A percentile compares a stretch with the other conserved stretches of the same genome.
Evolutionary conservation across 139 green algal species (phyloP).

Genomic region (Ulvella scutata): DNA sequence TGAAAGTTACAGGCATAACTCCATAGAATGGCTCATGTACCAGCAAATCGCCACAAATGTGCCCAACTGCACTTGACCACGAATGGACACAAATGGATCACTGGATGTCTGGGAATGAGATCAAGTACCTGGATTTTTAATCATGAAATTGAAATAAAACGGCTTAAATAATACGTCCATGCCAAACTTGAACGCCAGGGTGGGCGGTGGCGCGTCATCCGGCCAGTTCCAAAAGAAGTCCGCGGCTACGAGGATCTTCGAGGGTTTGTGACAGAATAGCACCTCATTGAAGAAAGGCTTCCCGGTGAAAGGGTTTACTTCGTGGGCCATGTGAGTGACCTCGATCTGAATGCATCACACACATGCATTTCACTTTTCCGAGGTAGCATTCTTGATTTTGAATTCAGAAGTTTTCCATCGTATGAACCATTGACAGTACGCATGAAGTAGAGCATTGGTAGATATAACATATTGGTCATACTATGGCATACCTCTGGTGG

Average conservation of each 20-base stretch:
- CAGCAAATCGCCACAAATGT: too few relatives aligned
- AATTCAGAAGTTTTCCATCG: too few relatives aligned
- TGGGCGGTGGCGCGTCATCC: conserved; percentile 9
- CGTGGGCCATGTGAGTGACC: conserved; percentile 21
- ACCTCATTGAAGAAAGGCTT: conserved; percentile 54
- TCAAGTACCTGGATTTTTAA: conserved; percentile 17
- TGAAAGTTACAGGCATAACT: too few relatives aligned
- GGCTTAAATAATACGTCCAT: conserved; percentile 45
- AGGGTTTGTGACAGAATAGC: conserved; percentile 24
- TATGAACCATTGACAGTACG: too few relatives aligned
- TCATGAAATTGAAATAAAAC: conserved; percentile 45
- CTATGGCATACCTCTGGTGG: conserved; percentile 15
- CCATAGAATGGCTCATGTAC: too few relatives aligned
- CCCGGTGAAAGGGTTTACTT: conserved; percentile 25
- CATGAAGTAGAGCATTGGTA: too few relatives aligned
- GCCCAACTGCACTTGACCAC: too few relatives aligned
- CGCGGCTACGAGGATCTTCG: conserved; percentile 19
- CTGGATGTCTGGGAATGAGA: too few relatives aligned
- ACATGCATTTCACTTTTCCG: background rate
- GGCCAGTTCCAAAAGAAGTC: conserved; percentile 43
- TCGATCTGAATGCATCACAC: conserved; percentile 5
- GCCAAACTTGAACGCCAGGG: conserved; percentile 33
- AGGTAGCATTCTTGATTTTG: conserved; percentile 5
- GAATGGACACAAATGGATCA: too few relatives aligned
- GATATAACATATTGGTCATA: too few relatives aligned